A percentile compares a stretch with the other conserved stretches of the same genome.
These are phyloP conservation scores for Dothideomycetidae sp. DNA, from an alignment of 2,329 filamentous ascomycete species.

Conservation along the genomic window DNA sequence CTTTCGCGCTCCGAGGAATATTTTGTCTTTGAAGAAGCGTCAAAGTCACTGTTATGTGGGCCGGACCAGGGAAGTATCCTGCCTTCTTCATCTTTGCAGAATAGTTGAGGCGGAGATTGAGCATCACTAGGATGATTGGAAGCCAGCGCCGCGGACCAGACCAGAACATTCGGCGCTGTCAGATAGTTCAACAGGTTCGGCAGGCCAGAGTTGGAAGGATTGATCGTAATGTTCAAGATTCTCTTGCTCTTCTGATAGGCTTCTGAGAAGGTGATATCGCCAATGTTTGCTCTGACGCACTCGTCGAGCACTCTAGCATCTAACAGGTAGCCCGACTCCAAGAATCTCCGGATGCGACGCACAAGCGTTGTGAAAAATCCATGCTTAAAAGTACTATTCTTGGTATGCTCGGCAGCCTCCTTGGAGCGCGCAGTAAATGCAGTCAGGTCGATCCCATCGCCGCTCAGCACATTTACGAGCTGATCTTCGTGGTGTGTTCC, in stretches of 20 bases:
- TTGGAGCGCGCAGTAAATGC: conserved; percentile 48
- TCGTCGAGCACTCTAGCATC: conserved; percentile 71
- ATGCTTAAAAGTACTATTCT: conserved; percentile 16
- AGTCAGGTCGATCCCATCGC: conserved; percentile 67
- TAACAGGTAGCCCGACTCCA: conserved; percentile 66
- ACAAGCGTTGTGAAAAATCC: conserved; percentile 42
- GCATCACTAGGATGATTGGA: conserved; percentile 55
- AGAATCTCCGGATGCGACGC: conserved; percentile 54
- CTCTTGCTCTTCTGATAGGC: conserved; percentile 75
- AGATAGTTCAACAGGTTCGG: conserved; percentile 83
- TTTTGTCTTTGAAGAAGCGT: conserved; percentile 53
- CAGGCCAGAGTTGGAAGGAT: conserved; percentile 57
- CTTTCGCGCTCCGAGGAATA: conserved; percentile 50
- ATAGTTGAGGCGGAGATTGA: conserved; percentile 52
- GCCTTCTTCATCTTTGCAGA: conserved; percentile 65
- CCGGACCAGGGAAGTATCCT: conserved; percentile 61
- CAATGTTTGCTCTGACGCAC: conserved; percentile 71
- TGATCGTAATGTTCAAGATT: conserved; percentile 82
- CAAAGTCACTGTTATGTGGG: conserved; percentile 45
- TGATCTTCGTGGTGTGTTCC: conserved; percentile 80
- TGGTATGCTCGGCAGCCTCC: conserved; percentile 14
- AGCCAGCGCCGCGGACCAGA: conserved; percentile 65
- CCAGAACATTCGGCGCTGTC: conserved; percentile 81
- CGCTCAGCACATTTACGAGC: conserved; percentile 59
- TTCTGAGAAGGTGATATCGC: conserved; percentile 84